Evolutionary conservation across 805 yeast genomes (phyloP), one percentile per base, ranked within the genome.

Genomic region (Lipomyces yamanashiensis): DNA sequence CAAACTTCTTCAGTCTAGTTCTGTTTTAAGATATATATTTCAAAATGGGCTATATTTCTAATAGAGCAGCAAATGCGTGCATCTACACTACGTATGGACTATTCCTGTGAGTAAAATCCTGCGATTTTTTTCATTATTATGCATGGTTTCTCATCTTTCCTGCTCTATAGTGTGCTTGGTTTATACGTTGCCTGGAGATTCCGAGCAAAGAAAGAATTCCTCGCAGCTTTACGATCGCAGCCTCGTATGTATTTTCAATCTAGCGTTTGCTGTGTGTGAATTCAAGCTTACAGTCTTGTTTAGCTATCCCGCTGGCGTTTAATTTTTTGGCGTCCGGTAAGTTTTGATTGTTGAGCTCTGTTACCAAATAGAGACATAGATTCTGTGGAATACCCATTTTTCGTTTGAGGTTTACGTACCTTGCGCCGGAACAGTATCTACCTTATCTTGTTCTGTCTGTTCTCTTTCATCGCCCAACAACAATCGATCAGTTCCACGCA

Each of bases 271-370:
- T 50, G 23, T 4, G 7, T 36, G n/a, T 33, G 15, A 23, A 4
- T 34, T 15, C 23, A 15, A 23, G 54, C 23, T 17, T 15, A n/a
- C 43, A 12, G 23, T 7, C 17, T 9, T 1, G 10, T 36, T 12
- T 51, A 68, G 77, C 78, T 40, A 47, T 90, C 15, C 96, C 97
- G 0, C 78, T 92, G 70, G 89, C 97, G 1, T 80, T 92, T 64
- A 92, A 92, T 75, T 92, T 92, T 74, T 85, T 92, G 59, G 98
- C 98, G 56, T 87, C 96, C 69, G 96, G 96, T 84, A 80, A 79
- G 89, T 87, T 74, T 17, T 41, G 15, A 3, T 12, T 19, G 21
- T 21, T 58, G 7, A 17, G 15, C 2, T 43, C 28, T 33, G 34
- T 36, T 13, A 28, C 48, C 23, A 23, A 44, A 44, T 44, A 33